These are phyloP conservation scores for Dysphania ambrosioides DNA, from an alignment of 148 eudicot genomes.

Conservation along the genomic window DNA sequence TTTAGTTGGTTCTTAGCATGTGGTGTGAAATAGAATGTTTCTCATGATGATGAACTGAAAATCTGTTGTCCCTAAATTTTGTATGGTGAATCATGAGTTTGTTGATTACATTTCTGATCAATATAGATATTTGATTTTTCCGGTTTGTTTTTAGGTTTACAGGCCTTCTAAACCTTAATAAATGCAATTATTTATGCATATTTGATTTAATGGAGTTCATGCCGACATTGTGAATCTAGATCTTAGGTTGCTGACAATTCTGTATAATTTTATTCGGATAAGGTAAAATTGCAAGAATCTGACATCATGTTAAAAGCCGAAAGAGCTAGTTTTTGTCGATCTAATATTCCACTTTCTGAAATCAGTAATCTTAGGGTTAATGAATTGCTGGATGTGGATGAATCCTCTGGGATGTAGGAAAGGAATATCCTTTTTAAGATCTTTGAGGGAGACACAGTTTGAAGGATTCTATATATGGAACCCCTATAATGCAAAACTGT, in stretches of 20 bases:
- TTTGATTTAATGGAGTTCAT: neutral
- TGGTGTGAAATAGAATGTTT: neutral
- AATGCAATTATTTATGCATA: neutral
- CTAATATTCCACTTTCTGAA: no score
- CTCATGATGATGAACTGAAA: neutral
- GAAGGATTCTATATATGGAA: no score
- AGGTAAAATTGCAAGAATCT: slow-evolving; percentile 5
- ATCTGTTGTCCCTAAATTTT: slow-evolving; percentile 22
- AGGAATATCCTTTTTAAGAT: no score
- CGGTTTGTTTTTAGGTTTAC: neutral
- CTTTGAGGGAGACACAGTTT: no score
- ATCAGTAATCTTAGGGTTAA: no score
- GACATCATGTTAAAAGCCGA: slow-evolving; percentile 1
- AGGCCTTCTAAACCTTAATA: neutral
- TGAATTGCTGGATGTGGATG: no score
- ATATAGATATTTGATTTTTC: slow-evolving; percentile 10
- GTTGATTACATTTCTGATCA: neutral
- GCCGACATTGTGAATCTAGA: neutral
- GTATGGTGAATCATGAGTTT: slow-evolving; percentile 5
- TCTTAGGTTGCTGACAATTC: slow-evolving; percentile 5
- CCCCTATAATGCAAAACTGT: no score
- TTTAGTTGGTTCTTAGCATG: neutral
- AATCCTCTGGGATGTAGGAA: no score
- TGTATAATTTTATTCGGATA: neutral
- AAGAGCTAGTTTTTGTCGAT: neutral